A percentile compares a stretch with the other conserved stretches of the same genome.
Conservation (phyloP, 2,329 filamentous ascomycete genomes). For the Aphanoascus verrucosus region DNA sequence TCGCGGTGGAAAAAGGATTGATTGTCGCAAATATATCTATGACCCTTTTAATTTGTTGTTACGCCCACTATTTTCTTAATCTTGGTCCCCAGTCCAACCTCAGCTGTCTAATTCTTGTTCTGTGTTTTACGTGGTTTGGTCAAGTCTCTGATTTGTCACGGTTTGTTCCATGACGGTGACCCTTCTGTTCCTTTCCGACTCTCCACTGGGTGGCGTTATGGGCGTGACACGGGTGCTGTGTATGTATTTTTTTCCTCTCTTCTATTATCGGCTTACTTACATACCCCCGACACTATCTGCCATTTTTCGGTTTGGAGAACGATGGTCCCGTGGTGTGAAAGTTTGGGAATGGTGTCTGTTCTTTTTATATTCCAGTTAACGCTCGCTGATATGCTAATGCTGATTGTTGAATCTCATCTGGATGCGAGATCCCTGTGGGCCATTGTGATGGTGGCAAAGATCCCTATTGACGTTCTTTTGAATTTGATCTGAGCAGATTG, state of each 20-base stretch:
- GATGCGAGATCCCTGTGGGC: background rate
- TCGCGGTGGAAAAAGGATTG: conserved; percentile 9
- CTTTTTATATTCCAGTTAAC: background rate
- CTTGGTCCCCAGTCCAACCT: background rate
- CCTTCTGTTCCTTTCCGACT: background rate
- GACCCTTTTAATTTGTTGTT: conserved; percentile 14
- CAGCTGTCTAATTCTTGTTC: background rate
- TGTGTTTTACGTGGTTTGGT: background rate
- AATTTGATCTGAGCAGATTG: no score
- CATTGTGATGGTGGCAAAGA: background rate
- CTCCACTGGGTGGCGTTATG: conserved; percentile 5
- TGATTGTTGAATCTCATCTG: background rate
- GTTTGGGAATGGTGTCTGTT: background rate
- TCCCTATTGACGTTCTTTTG: no score
- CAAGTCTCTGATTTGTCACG: background rate
- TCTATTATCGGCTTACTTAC: conserved; percentile 3
- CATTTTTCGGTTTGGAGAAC: conserved; percentile 5
- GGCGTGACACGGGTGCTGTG: background rate
- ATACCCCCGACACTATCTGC: conserved; percentile 4
- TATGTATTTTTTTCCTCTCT: background rate
- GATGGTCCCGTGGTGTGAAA: background rate
- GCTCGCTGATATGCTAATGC: background rate
- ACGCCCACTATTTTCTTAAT: background rate
- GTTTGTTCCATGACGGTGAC: background rate
- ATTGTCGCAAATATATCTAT: conserved; percentile 20